Conservation (phyloP, 208 protist genomes). For the Leishmania major region DNA sequence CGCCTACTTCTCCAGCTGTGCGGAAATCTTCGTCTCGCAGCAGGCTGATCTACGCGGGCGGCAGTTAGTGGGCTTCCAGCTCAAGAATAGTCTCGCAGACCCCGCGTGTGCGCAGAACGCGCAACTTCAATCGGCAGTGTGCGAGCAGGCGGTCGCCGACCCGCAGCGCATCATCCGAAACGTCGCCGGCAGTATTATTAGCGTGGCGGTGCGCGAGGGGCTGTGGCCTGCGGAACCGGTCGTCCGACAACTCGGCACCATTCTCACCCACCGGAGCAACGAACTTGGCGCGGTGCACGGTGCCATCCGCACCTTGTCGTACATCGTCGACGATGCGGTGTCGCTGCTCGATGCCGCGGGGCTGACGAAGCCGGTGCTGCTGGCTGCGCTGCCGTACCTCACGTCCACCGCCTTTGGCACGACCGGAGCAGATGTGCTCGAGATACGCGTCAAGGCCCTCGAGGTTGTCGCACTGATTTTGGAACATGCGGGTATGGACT, state of each 20-base stretch:
- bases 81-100: conserved; percentile 76
- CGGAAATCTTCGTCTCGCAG: conserved; percentile 56
- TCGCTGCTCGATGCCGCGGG: conserved; percentile 58
- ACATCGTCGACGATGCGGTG: conserved; percentile 76
- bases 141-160: conserved; percentile 66
- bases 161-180: conserved; percentile 64
- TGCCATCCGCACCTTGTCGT: conserved; percentile 68
- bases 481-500: conserved; percentile 69
- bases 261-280: conserved; percentile 38
- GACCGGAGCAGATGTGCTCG: conserved; percentile 21
- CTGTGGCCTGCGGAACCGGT: conserved; percentile 66
- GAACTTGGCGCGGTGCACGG: conserved; percentile 67
- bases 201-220: conserved; percentile 66
- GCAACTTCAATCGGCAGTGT: conserved; percentile 54
- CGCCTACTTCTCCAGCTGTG: conserved; percentile 69
- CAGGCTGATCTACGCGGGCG: conserved; percentile 43
- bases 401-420: conserved; percentile 27
- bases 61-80: conserved; percentile 67
- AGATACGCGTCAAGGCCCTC: conserved; percentile 66
- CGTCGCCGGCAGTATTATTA: conserved; percentile 76
- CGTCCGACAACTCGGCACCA: conserved; percentile 40
- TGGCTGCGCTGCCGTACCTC: conserved; percentile 49
- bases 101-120: conserved; percentile 57
- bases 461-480: conserved; percentile 58
- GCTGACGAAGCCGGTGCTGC: conserved; percentile 57